These are phyloP conservation scores for Botrytis hyacinthi DNA, from an alignment of 2,329 filamentous ascomycete species.

Conservation along the genomic window DNA sequence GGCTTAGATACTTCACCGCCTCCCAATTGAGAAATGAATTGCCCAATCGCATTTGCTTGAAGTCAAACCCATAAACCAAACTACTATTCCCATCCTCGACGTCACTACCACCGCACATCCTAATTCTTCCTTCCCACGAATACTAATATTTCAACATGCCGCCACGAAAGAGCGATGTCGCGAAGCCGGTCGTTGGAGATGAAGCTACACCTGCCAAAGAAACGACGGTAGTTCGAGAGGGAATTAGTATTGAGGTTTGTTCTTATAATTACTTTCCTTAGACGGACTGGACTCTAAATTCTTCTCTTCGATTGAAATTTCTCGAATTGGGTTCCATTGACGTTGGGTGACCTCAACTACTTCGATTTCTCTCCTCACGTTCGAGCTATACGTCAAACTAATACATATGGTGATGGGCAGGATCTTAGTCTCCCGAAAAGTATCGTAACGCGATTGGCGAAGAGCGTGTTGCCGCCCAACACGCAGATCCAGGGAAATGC, in stretches of 20 bases:
- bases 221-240: slow-evolving; percentile 28
- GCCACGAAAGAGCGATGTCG: slow-evolving; percentile 54
- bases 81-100: not conserved
- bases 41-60: not conserved
- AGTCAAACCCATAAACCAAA: slow-evolving; percentile 7
- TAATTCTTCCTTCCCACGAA: slow-evolving; percentile 2
- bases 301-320: not conserved
- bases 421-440: slow-evolving; percentile 77
- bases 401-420: slow-evolving; percentile 42
- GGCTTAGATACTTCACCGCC: not conserved
- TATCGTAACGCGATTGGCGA: slow-evolving; percentile 75
- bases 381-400: not conserved
- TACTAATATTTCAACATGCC: slow-evolving; percentile 47
- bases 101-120: not conserved
- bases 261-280: not conserved
- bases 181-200: slow-evolving; percentile 48
- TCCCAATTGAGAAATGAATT: slow-evolving; percentile 1
- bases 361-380: not conserved
- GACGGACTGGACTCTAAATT: not conserved
- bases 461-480: slow-evolving; percentile 75
- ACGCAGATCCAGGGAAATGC: slow-evolving; percentile 84
- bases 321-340: not conserved
- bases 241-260: slow-evolving; percentile 51
- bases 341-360: not conserved
- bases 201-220: slow-evolving; percentile 34